These are phyloP conservation scores for Suillus placidus DNA, from an alignment of 768 basidiomycete genomes.

Conservation along the genomic window DNA sequence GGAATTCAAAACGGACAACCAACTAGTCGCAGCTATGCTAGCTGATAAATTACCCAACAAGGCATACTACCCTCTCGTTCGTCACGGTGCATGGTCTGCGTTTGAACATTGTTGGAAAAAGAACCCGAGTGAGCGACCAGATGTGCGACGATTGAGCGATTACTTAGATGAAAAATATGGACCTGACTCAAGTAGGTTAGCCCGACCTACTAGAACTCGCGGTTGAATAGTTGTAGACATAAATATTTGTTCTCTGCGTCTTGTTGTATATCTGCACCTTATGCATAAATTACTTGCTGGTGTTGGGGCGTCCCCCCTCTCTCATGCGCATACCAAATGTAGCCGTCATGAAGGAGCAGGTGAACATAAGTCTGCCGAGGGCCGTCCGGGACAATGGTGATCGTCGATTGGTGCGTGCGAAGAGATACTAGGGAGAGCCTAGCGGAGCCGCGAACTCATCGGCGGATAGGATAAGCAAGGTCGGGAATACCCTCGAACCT, in stretches of 20 bases:
- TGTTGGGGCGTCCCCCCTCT: background rate
- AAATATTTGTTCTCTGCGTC: background rate
- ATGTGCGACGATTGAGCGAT: background rate
- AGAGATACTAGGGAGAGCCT: no score
- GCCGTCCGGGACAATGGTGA: background rate
- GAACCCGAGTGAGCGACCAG: background rate
- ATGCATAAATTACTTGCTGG: background rate
- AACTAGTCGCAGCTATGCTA: constrained; percentile 6
- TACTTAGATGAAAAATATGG: background rate
- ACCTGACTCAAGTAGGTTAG: background rate
- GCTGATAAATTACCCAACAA: background rate
- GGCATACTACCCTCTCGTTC: background rate
- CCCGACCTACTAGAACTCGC: constrained; percentile 2
- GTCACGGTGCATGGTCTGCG: background rate
- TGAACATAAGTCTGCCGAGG: background rate
- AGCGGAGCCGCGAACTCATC: no score
- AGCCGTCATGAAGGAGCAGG: background rate
- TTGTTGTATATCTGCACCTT: background rate
- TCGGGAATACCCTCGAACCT: no score
- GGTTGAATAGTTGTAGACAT: background rate
- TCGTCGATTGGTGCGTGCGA: background rate
- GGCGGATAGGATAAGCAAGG: no score
- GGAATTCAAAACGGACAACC: constrained; percentile 14
- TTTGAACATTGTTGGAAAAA: background rate
- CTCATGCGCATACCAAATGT: background rate